Conservation (phyloP, 2,329 filamentous ascomycete species). For the Colletotrichum aenigma region DNA sequence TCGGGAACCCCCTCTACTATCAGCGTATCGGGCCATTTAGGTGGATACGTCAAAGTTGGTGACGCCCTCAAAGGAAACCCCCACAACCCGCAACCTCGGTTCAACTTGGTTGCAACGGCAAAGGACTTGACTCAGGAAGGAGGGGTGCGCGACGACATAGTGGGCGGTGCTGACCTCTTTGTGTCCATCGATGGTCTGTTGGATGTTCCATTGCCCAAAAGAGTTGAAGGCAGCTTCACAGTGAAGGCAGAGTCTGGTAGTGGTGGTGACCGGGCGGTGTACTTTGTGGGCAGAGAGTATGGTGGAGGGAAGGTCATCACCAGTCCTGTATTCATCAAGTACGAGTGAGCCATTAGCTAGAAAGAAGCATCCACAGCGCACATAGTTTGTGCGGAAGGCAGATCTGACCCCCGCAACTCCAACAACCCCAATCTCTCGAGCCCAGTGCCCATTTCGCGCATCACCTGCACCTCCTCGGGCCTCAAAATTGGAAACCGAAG, state of each 20-base stretch:
- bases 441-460: background rate
- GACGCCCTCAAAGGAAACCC: slow-evolving; percentile 28
- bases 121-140: slow-evolving; percentile 13
- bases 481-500: background rate
- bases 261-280: background rate
- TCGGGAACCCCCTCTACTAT: slow-evolving; percentile 9
- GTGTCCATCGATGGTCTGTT: slow-evolving; percentile 24
- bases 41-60: slow-evolving; percentile 34
- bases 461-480: background rate
- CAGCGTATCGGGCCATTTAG: slow-evolving; percentile 26
- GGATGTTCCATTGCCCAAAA: slow-evolving; percentile 23
- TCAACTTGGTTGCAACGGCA: slow-evolving; percentile 13
- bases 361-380: background rate
- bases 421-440: background rate
- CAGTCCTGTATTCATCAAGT: slow-evolving; percentile 3
- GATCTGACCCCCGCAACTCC: background rate
- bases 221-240: slow-evolving; percentile 23
- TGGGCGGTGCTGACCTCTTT: slow-evolving; percentile 29
- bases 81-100: slow-evolving; percentile 30
- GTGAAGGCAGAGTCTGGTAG: background rate
- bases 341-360: background rate
- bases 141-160: slow-evolving; percentile 22
- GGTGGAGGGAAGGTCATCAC: slow-evolving; percentile 9
- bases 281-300: slow-evolving; percentile 10
- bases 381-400: background rate